Evolutionary conservation across 2,329 filamentous ascomycete genomes (phyloP), one percentile per base, ranked within the genome.

Genomic region (Metarhizium robertsii): DNA sequence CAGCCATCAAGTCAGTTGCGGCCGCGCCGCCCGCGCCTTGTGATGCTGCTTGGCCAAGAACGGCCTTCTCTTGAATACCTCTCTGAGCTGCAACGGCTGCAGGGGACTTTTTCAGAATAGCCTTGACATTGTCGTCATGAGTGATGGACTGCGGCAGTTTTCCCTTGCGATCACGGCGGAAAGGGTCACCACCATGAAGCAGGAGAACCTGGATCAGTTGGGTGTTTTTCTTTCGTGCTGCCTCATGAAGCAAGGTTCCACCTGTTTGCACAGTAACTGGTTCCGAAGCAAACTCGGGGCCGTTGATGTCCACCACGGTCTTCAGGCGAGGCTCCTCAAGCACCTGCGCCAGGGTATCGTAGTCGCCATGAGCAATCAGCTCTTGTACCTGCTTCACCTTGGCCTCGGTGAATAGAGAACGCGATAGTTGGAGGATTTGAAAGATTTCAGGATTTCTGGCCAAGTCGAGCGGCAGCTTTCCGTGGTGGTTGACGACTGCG

Each of bases 121-220:
- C 84, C 57, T 87, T 84, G 16, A 90, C 96, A 57, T 83, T 83
- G 66, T 99, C 94, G 68, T 99, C 94, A 67, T 94, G 96, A 53
- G 94, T 97, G 49, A 96, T 87, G 70, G 96, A 92, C 67, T 99
- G 94, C 2, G 94, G 91, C 36, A 99, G 79, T 71, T 95, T 97
- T 51, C 94, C 94, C 73, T 91, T 96, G 64, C 91, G 88, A 71
- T 99, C 94, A 58, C 94, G 85, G 55, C 91, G 86, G 73, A 99
- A 99, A 0, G 94, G 94, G 70, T 99, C 94, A 11, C 92, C 94
- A 11, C 94, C 94, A 66, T 97, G 95, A 53, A 97, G 84, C 42
- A 99, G 77, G 13, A 99, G 79, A 18, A 96, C 81, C 67, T 97
- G 89, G 57, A 96, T 95, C 25, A 99, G 80, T 63, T 88, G 87